A percentile compares a stretch with the other conserved stretches of the same genome.
phyloP scores from a whole-genome alignment of 179 eudicot genomes.

The Sideroxylon spinosum region DNA sequence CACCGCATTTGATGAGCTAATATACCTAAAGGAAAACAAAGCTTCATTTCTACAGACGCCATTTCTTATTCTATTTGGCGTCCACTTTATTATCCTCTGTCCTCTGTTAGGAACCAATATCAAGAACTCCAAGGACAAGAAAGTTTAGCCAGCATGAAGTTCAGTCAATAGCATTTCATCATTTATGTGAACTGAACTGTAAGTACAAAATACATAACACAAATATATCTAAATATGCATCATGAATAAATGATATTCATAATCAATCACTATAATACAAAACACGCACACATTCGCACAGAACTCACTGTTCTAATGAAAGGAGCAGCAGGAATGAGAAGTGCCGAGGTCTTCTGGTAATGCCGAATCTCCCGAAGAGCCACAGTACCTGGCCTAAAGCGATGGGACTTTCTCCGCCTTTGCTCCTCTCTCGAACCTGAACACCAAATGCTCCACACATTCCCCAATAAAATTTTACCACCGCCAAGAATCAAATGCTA shows the following conservation, averaged over 20 bases:
- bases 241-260: background rate
- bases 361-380: slow-evolving; percentile 67
- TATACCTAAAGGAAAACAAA: background rate
- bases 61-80: too few species aligned
- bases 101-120: background rate
- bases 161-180: background rate
- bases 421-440: slow-evolving; percentile 1
- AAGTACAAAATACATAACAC: background rate
- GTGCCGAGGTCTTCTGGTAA: slow-evolving; percentile 44
- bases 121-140: background rate
- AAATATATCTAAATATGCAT: background rate
- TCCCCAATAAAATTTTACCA: background rate
- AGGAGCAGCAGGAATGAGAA: slow-evolving; percentile 62
- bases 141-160: background rate
- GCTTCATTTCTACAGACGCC: background rate
- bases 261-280: background rate
- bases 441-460: slow-evolving; percentile 1
- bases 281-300: background rate
- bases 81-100: background rate
- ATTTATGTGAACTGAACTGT: background rate
- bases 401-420: slow-evolving; percentile 18
- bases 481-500: background rate
- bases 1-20: background rate
- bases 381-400: slow-evolving; percentile 47
- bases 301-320: slow-evolving; percentile 42